These are phyloP conservation scores for Cicer bijugum DNA, from an alignment of 306 rosid species.

Conservation along the genomic window DNA sequence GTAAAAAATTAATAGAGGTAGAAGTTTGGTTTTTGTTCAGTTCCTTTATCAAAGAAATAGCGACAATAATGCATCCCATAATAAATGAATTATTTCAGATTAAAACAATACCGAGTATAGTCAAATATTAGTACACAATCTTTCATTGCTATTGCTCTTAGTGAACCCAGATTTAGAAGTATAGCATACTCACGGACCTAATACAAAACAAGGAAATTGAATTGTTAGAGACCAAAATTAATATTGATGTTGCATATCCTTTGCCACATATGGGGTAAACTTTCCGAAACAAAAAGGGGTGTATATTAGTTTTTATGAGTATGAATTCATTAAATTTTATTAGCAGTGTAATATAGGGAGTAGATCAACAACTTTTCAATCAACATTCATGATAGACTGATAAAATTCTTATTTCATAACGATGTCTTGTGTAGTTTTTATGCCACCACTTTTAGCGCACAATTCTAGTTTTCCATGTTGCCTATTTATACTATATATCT, in stretches of 20 bases:
- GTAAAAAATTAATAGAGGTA: constrained; percentile 44
- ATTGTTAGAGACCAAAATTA: constrained; percentile 9
- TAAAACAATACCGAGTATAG: constrained; percentile 66
- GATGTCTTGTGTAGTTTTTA: constrained; percentile 18
- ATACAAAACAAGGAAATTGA: constrained; percentile 41
- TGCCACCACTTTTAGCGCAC: constrained; percentile 1
- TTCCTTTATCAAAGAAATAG: constrained; percentile 36
- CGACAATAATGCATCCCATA: constrained; percentile 22
- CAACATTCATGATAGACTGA: constrained; percentile 14
- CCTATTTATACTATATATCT: constrained; percentile 14
- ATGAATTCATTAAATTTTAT: constrained; percentile 28
- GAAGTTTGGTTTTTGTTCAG: constrained; percentile 39
- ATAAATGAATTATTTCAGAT: constrained; percentile 36
- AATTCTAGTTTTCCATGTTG: constrained; percentile 24
- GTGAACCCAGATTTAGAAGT: constrained; percentile 90
- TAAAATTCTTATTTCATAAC: constrained; percentile 24
- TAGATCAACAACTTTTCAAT: constrained; percentile 16
- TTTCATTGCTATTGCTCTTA: constrained; percentile 93
- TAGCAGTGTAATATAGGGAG: neutral
- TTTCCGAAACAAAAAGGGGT: constrained; percentile 6
- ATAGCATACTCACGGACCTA: constrained; percentile 96
- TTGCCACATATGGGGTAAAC: constrained; percentile 13
- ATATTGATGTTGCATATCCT: constrained; percentile 27
- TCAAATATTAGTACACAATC: constrained; percentile 88
- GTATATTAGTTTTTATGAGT: neutral